Base-by-base conservation (phyloP, 768 basidiomycete species). In the Mycena maculata region DNA sequence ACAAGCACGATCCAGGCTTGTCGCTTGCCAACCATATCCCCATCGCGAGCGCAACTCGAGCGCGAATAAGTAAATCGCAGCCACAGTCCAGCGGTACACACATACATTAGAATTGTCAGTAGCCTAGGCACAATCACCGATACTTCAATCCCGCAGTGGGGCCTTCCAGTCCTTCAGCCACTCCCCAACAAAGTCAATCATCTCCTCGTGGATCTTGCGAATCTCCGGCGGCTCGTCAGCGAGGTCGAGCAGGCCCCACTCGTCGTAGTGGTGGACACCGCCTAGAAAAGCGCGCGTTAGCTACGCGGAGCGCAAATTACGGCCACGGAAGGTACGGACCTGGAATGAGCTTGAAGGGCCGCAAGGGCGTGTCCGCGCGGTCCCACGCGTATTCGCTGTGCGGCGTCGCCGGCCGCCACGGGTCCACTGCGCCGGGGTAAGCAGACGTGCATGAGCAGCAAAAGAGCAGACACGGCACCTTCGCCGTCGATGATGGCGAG, bases 401-500 rank as follows among this genome's bases (percentile, higher is more conserved):
- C 0, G 93, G 93, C 12, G 93, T 94, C 71, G 88, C 89, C 0
- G 95, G 94, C 62, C 91, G 86, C 95, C 95, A 98, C 18, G 95
- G 95, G 78, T 97, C 95, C 33, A 92, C 93, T 93, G 57, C 2
- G 49, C 45, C 25, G 25, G 48, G 25, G 33, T 53, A 9, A 47
- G 57, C 20, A 38, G 5, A 39, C 20, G 38, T 23, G 18, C 30
- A 20, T 25, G 52, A 36, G 18, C 12, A 65, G 48, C 36, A 47
- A 36, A 31, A 60, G 41, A 36, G 13, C 18, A 30, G 56, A 33
- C 13, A 39, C 2, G 72, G 10, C 50, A 91, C 92, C 86, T 85
- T 93, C 91, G 11, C 93, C 93, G 71, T 95, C 93, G 62, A 98
- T 92, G 72, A 97, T 89, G 0, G 95, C 96, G 67, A 98, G 79